phyloP scores from a whole-genome alignment of 2,329 filamentous ascomycete species.

The Phialophora tarda region DNA sequence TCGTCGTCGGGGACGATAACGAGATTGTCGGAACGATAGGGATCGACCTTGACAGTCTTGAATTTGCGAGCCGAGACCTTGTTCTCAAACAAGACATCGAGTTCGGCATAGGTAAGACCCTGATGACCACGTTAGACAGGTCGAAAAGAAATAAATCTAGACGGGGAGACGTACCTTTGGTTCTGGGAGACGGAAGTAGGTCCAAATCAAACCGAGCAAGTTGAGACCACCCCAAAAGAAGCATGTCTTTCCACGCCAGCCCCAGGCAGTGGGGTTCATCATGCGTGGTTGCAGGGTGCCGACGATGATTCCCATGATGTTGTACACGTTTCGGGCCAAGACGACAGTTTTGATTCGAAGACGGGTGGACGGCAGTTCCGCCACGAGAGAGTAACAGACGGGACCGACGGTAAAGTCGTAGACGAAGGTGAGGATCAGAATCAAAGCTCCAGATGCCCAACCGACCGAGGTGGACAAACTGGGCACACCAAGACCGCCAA shows the following conservation, averaged over 20 bases:
- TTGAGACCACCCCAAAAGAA: slow-evolving; percentile 52
- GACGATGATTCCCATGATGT: slow-evolving; percentile 48
- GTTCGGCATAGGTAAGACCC: slow-evolving; percentile 49
- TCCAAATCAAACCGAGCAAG: slow-evolving; percentile 48
- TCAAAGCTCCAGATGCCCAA: slow-evolving; percentile 53
- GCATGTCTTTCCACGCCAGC: slow-evolving; percentile 46
- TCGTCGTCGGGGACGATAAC: slow-evolving; percentile 39
- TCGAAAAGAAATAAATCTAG: no score
- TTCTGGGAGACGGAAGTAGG: slow-evolving; percentile 53
- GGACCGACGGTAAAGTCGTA: slow-evolving; percentile 63
- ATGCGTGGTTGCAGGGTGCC: slow-evolving; percentile 46
- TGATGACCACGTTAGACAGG: slow-evolving; percentile 37
- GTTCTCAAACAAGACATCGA: slow-evolving; percentile 53
- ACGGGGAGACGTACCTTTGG: slow-evolving; percentile 38
- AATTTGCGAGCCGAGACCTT: slow-evolving; percentile 50
- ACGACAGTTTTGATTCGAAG: slow-evolving; percentile 63
- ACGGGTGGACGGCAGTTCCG: slow-evolving; percentile 61
- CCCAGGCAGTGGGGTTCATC: slow-evolving; percentile 46
- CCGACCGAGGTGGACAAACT: slow-evolving; percentile 39
- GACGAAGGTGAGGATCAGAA: slow-evolving; percentile 61
- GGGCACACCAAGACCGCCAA: slow-evolving; percentile 42
- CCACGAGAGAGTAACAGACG: slow-evolving; percentile 59
- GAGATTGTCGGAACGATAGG: slow-evolving; percentile 39
- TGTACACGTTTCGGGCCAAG: slow-evolving; percentile 58
- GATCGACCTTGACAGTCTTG: slow-evolving; percentile 44